phyloP scores from a whole-genome alignment of 2,329 filamentous ascomycete species.

The Cercospora canescens region DNA sequence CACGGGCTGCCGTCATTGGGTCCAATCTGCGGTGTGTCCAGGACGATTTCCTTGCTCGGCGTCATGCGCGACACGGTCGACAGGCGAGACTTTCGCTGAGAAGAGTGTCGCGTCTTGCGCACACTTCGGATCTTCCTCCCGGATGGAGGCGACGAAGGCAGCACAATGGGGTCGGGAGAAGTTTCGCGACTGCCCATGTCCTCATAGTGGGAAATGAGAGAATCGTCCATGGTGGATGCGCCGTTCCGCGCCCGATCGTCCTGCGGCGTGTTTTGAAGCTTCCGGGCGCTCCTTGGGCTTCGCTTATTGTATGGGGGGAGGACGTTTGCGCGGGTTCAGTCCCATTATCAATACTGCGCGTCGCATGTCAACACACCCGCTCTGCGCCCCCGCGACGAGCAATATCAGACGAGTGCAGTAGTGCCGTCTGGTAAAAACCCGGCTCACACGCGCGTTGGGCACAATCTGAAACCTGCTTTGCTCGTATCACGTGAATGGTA shows the following conservation, averaged over 20 bases:
- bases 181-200: conserved; percentile 20
- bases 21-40: conserved; percentile 42
- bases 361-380: not conserved
- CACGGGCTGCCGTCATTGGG: conserved; percentile 44
- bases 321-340: not conserved
- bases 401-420: not conserved
- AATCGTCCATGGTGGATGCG: not conserved
- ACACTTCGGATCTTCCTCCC: conserved; percentile 10
- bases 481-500: not conserved
- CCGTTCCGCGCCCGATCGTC: not conserved
- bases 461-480: conserved; percentile 3
- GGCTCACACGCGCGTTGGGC: conserved; percentile 5
- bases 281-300: not conserved
- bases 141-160: conserved; percentile 36
- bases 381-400: not conserved
- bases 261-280: not conserved
- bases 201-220: conserved; percentile 9
- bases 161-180: conserved; percentile 37
- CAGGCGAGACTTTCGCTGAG: conserved; percentile 16
- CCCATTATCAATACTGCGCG: conserved; percentile 1
- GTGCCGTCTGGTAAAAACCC: conserved; percentile 1
- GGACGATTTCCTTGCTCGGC: conserved; percentile 48
- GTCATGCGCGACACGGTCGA: conserved; percentile 27
- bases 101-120: not conserved
- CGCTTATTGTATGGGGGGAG: not conserved